Conservation (phyloP, 306 rosid genomes). For the Neltuma alba region DNA sequence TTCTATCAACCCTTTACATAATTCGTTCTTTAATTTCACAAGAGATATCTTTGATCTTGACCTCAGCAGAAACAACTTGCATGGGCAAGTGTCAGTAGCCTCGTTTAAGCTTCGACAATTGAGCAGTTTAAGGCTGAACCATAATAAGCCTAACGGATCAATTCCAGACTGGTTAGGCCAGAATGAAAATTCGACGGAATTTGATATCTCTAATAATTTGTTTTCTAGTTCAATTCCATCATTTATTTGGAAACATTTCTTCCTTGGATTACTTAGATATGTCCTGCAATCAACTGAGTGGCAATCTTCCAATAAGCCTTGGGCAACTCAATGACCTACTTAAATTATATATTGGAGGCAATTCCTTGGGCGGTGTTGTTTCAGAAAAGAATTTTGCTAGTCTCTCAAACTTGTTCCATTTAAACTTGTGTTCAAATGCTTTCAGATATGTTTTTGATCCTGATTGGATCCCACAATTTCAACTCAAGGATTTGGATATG, state of each 20-base stretch:
- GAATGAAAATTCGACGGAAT: no score
- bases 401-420: no score
- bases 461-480: conserved; percentile 41
- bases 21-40: not conserved
- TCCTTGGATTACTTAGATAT: no score
- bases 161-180: no score
- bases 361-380: no score
- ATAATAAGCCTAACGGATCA: conserved; percentile 23
- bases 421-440: not conserved
- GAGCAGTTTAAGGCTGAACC: not conserved
- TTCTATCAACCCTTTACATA: not conserved
- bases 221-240: no score
- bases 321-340: no score
- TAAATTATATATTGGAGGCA: no score
- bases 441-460: conserved; percentile 19
- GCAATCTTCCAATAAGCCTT: not conserved
- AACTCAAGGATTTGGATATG: not conserved
- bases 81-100: conserved; percentile 30
- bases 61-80: not conserved
- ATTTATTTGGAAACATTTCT: no score
- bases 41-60: not conserved
- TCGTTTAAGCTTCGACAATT: conserved; percentile 21
- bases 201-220: no score
- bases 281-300: not conserved
- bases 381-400: no score